Evolutionary conservation across 192 early-diverging fungal species (phyloP), one percentile per base, ranked within the genome.

Genomic region (Podila minutissima): DNA sequence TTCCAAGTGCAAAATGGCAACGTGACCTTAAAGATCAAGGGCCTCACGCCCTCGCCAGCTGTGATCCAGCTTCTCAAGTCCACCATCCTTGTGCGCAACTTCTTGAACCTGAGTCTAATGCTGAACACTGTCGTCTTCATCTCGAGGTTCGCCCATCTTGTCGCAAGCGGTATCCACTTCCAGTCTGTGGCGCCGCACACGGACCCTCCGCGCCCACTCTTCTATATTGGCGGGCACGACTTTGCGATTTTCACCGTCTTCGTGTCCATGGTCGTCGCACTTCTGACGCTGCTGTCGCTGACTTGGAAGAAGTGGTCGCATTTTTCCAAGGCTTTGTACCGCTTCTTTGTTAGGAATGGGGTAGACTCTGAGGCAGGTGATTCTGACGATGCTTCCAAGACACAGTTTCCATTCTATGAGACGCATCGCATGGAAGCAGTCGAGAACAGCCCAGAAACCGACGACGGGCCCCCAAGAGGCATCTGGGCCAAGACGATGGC

Each of bases 21-120:
- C 2, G 53, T 55, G 3, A 55, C 24, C 8, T 26, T 22, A n/a
- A 55, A 55, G 8, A 55, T 55, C n/a, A 55, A 55, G 24, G 6
- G 53, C 9, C 53, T 24, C 17, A 24, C 53, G 8, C 53, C 53
- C 11, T 55, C 53, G 8, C 53, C 53, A 55, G 53, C 53, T 10
- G 53, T 55, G 53, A 24, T 55, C n/a, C 53, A 55, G 53, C 53
- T 55, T 12, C 24, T 55, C 20, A 55, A 55, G 53, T 55, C 53
- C 24, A 55, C 53, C 20, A 10, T 17, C n/a, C 20, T 55, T 55
- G 53, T 55, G n/a, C 53, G 53, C 20, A 55, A 55, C 24, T 55
- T 55, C 19, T 3, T 55, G 53, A 26, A 24, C 6, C n/a, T 55
- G 53, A 24, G 53, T 26, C 53, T 55, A 5, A 3, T 55, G 13